Percentiles rank a stretch among this genome's conserved stretches.
These are phyloP conservation scores for Samsoniella hepiali DNA, from an alignment of 2,329 filamentous ascomycete species.

Conservation along the genomic window DNA sequence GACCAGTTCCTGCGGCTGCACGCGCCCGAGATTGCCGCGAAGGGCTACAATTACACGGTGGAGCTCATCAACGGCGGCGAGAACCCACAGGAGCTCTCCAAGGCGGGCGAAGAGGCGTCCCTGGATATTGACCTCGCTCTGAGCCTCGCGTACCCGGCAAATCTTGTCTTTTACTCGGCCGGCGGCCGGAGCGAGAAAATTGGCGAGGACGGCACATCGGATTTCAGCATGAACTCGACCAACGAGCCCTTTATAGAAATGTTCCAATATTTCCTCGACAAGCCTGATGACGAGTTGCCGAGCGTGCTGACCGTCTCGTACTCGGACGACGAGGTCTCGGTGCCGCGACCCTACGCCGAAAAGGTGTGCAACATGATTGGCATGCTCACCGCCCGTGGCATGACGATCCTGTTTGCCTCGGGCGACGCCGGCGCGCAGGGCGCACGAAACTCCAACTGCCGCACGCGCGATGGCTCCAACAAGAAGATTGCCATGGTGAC, in stretches of 20 bases:
- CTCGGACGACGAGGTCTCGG: conserved; percentile 55
- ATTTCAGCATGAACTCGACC: conserved; percentile 30
- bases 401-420: conserved; percentile 47
- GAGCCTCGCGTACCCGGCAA: conserved; percentile 42
- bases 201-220: conserved; percentile 34
- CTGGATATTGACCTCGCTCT: conserved; percentile 50
- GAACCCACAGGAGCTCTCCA: conserved; percentile 39
- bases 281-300: conserved; percentile 45
- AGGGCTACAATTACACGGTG: conserved; percentile 39
- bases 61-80: conserved; percentile 41
- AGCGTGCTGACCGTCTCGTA: conserved; percentile 58
- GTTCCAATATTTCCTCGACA: conserved; percentile 47
- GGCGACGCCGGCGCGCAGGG: conserved; percentile 50
- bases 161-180: conserved; percentile 44
- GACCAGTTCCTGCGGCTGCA: conserved; percentile 36
- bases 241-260: conserved; percentile 59
- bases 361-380: conserved; percentile 53
- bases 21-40: conserved; percentile 34
- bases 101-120: conserved; percentile 44
- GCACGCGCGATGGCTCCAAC: conserved; percentile 56
- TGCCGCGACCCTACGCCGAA: conserved; percentile 49
- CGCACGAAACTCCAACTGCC: conserved; percentile 48
- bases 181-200: conserved; percentile 44
- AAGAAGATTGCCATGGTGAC: conserved; percentile 54
- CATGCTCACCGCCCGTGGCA: conserved; percentile 50